Percentiles rank a stretch among this genome's conserved stretches.
Conservation (phyloP, 2,329 filamentous ascomycete species). For the Emmonsia crescens region DNA sequence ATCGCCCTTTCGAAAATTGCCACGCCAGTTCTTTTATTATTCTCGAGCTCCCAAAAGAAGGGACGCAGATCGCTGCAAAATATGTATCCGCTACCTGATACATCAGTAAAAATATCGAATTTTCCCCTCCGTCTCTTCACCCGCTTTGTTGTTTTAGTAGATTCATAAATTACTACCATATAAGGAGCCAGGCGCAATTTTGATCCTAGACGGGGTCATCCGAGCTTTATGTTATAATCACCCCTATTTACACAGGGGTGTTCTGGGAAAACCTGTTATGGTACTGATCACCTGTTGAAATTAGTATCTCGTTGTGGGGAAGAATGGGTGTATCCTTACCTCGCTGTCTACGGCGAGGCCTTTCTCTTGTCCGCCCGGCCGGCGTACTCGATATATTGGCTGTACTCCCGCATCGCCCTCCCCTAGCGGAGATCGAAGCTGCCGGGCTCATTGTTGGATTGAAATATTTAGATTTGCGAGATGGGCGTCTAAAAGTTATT, state of each 20-base stretch:
- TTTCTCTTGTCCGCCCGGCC: background rate
- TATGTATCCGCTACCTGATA: background rate
- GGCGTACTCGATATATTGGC: background rate
- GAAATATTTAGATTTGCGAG: slow-evolving; percentile 16
- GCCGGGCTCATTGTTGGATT: slow-evolving; percentile 22
- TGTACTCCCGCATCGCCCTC: slow-evolving; percentile 11
- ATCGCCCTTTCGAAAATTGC: background rate
- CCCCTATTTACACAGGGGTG: background rate
- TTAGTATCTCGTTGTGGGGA: background rate
- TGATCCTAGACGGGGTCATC: background rate
- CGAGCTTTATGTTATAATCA: background rate
- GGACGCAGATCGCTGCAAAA: background rate
- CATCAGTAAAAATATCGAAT: background rate
- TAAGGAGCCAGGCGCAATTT: background rate
- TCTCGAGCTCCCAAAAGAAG: background rate
- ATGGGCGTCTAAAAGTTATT: slow-evolving; percentile 10
- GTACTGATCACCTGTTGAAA: slow-evolving; percentile 9
- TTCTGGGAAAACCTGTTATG: slow-evolving; percentile 11
- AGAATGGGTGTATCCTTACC: slow-evolving; percentile 14
- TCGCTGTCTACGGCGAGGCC: slow-evolving; percentile 17
- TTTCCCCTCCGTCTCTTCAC: background rate
- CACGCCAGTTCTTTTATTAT: background rate
- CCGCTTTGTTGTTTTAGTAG: background rate
- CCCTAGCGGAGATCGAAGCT: slow-evolving; percentile 19
- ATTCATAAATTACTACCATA: background rate